Evolutionary conservation across 352 stramenopile species (phyloP).

Genomic region (Sclerospora graminicola): DNA sequence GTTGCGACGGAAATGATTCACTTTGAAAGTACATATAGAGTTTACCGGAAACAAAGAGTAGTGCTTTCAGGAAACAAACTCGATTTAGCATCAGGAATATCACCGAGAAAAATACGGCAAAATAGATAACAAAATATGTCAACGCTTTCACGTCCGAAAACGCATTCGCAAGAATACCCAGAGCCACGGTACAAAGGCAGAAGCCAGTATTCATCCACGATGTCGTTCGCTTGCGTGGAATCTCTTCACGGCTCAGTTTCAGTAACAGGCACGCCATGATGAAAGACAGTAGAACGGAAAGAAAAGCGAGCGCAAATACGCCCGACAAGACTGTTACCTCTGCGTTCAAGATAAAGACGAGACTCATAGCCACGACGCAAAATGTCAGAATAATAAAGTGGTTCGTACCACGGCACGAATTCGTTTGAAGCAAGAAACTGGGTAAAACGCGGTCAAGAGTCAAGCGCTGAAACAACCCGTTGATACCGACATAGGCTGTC

Average conservation of each 20-base stretch:
- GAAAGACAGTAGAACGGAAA: slow-evolving; percentile 81
- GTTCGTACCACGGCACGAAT: slow-evolving; percentile 59
- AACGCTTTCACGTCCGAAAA: slow-evolving; percentile 34
- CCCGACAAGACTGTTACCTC: slow-evolving; percentile 67
- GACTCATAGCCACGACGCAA: slow-evolving; percentile 53
- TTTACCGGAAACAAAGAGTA: slow-evolving; percentile 41
- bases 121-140: slow-evolving; percentile 54
- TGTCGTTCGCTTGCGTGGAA: slow-evolving; percentile 56
- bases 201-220: slow-evolving; percentile 55
- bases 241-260: slow-evolving; percentile 67
- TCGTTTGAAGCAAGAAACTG: slow-evolving; percentile 42
- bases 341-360: slow-evolving; percentile 71
- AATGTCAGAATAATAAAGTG: slow-evolving; percentile 81
- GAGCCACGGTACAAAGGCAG: slow-evolving; percentile 34
- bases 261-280: slow-evolving; percentile 73
- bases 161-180: slow-evolving; percentile 43
- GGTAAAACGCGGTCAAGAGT: slow-evolving; percentile 69
- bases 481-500: slow-evolving; percentile 79
- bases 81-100: slow-evolving; percentile 56
- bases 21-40: slow-evolving; percentile 17
- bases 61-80: slow-evolving; percentile 36
- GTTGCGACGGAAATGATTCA: slow-evolving; percentile 1
- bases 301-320: slow-evolving; percentile 85
- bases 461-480: slow-evolving; percentile 64
- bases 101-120: slow-evolving; percentile 33